Conservation (phyloP, 208 protist genomes). For the Porcisia deanei region DNA sequence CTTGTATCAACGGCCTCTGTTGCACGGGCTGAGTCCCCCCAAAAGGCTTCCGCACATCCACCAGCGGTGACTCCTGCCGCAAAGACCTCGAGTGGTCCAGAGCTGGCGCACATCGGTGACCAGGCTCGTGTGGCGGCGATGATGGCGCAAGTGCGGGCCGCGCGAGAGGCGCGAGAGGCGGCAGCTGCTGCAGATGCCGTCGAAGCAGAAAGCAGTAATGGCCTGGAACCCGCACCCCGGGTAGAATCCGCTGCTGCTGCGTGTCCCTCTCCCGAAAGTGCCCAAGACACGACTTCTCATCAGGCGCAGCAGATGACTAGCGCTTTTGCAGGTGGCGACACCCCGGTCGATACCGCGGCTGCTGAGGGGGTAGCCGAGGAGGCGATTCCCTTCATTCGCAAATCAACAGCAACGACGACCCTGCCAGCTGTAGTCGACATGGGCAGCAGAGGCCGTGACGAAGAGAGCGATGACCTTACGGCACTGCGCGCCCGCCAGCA, state of each 20-base stretch:
- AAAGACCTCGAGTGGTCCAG: conserved; percentile 1
- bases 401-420: conserved; percentile 6
- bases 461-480: conserved; percentile 13
- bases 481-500: conserved; percentile 58
- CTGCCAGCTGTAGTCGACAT: neutral
- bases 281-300: neutral
- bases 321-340: neutral
- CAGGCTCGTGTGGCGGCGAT: conserved; percentile 32
- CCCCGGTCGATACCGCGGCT: neutral
- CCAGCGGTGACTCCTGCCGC: neutral
- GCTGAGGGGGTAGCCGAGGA: neutral
- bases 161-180: conserved; percentile 40
- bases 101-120: conserved; percentile 29
- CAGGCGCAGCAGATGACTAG: neutral
- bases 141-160: conserved; percentile 61
- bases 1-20: neutral
- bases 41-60: neutral
- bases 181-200: conserved; percentile 18
- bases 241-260: neutral
- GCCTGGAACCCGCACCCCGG: neutral
- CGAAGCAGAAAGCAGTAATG: conserved; percentile 2
- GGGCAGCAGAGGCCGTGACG: neutral
- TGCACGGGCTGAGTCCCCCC: neutral
- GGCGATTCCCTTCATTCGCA: conserved; percentile 30
- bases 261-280: neutral